Percentiles rank a stretch among this genome's conserved stretches.
Evolutionary conservation across 192 early-diverging fungal species (phyloP).

Genomic region (Piromyces sp.): DNA sequence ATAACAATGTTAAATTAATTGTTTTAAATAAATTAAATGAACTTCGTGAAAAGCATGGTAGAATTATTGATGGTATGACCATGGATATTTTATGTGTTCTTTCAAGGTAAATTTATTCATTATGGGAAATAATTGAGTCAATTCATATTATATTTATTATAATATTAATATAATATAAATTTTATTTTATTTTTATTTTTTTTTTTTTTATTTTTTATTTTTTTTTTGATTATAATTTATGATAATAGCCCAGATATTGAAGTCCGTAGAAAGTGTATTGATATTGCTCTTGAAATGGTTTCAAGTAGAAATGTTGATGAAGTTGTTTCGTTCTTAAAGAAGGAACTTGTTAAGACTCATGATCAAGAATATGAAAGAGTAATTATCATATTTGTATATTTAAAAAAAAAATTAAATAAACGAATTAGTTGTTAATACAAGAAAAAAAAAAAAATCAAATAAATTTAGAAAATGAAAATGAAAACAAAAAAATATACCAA

Average conservation of each 20-base stretch:
- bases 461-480: no score
- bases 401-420: no score
- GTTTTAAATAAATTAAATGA: slow-evolving; percentile 81
- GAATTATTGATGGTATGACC: slow-evolving; percentile 77
- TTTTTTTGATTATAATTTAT: background rate
- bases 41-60: slow-evolving; percentile 71
- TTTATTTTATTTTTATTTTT: background rate
- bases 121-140: background rate
- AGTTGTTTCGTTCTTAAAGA: slow-evolving; percentile 80
- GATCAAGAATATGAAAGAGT: slow-evolving; percentile 80
- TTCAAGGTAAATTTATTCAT: slow-evolving; percentile 23
- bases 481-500: background rate
- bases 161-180: background rate
- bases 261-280: slow-evolving; percentile 73
- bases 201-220: no score
- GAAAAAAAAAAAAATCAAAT: no score
- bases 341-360: slow-evolving; percentile 84
- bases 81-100: slow-evolving; percentile 92
- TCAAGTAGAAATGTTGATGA: slow-evolving; percentile 82
- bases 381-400: background rate
- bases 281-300: slow-evolving; percentile 80
- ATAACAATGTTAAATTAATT: slow-evolving; percentile 97
- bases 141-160: background rate
- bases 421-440: no score
- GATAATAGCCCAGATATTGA: slow-evolving; percentile 70